These are phyloP conservation scores for Lindgomyces ingoldianus DNA, from an alignment of 495 filamentous ascomycete species.

Conservation along the genomic window DNA sequence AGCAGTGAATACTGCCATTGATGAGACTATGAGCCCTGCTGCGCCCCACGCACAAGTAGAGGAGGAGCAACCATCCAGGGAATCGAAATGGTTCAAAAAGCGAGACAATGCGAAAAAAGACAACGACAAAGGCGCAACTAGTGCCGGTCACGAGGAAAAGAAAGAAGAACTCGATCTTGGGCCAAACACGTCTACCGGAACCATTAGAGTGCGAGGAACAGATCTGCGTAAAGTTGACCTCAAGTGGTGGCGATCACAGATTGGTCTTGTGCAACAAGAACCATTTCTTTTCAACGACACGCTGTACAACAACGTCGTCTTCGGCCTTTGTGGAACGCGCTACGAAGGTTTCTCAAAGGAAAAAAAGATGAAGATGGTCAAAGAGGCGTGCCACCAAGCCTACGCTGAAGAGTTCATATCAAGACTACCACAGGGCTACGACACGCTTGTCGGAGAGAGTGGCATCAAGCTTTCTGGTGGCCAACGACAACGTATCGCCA, in stretches of 20 bases:
- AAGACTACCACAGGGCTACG: constrained; percentile 43
- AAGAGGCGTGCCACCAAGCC: constrained; percentile 37
- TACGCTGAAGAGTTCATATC: constrained; percentile 52
- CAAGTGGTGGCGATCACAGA: constrained; percentile 41
- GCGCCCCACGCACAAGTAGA: no score
- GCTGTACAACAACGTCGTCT: constrained; percentile 41
- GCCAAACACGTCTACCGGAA: constrained; percentile 35
- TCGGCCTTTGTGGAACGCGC: constrained; percentile 37
- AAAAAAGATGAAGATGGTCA: constrained; percentile 35
- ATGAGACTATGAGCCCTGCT: constrained; percentile 2
- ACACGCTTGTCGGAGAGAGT: constrained; percentile 40
- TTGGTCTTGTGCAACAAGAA: constrained; percentile 43
- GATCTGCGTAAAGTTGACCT: constrained; percentile 36
- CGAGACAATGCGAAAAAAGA: constrained; percentile 9
- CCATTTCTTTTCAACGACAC: constrained; percentile 44
- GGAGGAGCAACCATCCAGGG: no score
- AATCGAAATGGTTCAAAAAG: not conserved
- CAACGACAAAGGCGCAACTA: constrained; percentile 4
- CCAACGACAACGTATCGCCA: constrained; percentile 42
- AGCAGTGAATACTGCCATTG: not conserved
- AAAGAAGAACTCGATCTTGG: no score
- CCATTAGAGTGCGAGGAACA: constrained; percentile 32
- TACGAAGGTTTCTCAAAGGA: constrained; percentile 29
- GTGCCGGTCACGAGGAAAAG: not conserved
- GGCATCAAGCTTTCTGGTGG: constrained; percentile 40